Evolutionary conservation across 140 eudicot genomes (phyloP), one percentile per base, ranked within the genome.

Genomic region (Oenanthe javanica): DNA sequence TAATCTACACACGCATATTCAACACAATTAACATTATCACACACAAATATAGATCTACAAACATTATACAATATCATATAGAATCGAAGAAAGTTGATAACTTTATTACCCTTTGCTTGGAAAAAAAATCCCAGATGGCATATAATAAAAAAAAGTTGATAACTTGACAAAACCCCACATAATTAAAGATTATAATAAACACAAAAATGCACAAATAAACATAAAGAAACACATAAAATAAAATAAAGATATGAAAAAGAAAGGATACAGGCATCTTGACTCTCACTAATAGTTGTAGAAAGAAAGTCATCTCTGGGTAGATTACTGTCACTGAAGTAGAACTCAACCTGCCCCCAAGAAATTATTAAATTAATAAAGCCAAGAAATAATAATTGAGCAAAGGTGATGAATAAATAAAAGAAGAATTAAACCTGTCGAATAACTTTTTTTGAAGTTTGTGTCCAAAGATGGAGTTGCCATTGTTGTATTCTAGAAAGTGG

Each of bases 261-360:
- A 84, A 94, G 94, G 97, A 94, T 94, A 94, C 99, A 45, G 38
- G 97, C 97, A 92, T 92, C 92, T 86, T 92, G 91, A 76, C 85
- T 89, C 72, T 92, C 97, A 49, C 83, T 63, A 45, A 95, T 79
- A 9, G 97, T 82, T 49, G 85, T 88, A 46, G 40, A 86, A 59
- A 95, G 88, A 84, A 95, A 95, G 0, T 36, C 76, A 79, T 95
- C 99, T 69, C 92, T 87, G 0, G 97, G 99, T 78, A 95, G 95
- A 85, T 95, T 95, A 82, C 97, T 92, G 77, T 95, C 97, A 75
- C 99, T 89, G 78, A 95, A 93, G 77, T 95, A 95, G 81, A 95
- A 95, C 92, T 92, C 99, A 51, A 95, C 99, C 99, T 95, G 96
- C 36, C 82, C 51, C 72, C 42, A 47, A 75, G 9, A 78, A 25